Conservation (phyloP, 768 basidiomycete species). For the Trametopsis cervina region DNA sequence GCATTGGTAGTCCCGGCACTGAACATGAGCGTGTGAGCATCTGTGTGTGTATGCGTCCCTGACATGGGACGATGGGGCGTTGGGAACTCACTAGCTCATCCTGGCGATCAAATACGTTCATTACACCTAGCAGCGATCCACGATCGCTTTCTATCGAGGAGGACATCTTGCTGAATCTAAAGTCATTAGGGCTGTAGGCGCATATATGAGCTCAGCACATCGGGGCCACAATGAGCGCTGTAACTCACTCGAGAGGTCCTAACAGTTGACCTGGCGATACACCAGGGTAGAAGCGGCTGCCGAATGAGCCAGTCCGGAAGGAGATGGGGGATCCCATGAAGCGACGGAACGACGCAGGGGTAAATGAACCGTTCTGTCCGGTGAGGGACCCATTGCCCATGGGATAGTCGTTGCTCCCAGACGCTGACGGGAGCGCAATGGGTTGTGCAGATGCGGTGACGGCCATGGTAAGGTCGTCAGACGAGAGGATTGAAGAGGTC, state of each 20-base stretch:
- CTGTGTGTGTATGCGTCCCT: background rate
- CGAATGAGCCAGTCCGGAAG: slow-evolving; percentile 62
- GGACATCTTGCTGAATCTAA: slow-evolving; percentile 38
- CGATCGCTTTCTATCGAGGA: slow-evolving; percentile 58
- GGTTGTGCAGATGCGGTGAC: slow-evolving; percentile 6
- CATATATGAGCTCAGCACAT: no score
- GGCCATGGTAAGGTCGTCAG: slow-evolving; percentile 5
- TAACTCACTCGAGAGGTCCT: slow-evolving; percentile 58
- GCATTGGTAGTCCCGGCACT: slow-evolving; percentile 88
- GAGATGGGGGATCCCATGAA: slow-evolving; percentile 70
- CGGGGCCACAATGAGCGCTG: slow-evolving; percentile 4
- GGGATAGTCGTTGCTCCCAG: slow-evolving; percentile 21
- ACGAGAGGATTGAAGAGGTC: no score
- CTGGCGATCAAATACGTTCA: slow-evolving; percentile 59
- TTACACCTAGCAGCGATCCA: slow-evolving; percentile 54
- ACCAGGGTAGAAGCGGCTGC: slow-evolving; percentile 54
- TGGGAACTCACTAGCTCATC: slow-evolving; percentile 57
- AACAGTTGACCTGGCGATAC: slow-evolving; percentile 57
- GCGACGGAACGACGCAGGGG: slow-evolving; percentile 59
- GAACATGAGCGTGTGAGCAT: background rate
- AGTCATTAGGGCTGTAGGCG: slow-evolving; percentile 34
- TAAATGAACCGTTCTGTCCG: slow-evolving; percentile 43
- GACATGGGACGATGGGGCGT: background rate
- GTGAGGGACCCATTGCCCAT: slow-evolving; percentile 45
- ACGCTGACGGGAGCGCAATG: slow-evolving; percentile 22